A percentile compares a stretch with the other conserved stretches of the same genome.
Evolutionary conservation across 169 alveolate genomes (phyloP).

Genomic region (Pseudocohnilembus persalinus): DNA sequence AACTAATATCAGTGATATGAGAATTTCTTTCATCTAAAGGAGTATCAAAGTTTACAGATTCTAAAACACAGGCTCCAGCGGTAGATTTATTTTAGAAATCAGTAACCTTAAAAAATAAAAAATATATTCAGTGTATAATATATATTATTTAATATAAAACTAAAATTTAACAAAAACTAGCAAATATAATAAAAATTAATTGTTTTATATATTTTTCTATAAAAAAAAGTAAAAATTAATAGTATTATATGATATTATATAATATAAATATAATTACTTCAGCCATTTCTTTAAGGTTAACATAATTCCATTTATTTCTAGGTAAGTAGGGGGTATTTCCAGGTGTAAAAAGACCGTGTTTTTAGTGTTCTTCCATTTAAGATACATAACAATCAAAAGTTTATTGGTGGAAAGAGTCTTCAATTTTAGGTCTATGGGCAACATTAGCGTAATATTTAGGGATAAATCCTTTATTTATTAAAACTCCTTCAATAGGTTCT

Average conservation of each 20-base stretch:
- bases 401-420: not conserved
- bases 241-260: no score
- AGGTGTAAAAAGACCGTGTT: not conserved
- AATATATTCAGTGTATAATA: no score
- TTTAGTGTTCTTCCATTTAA: not conserved
- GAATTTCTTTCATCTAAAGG: not conserved
- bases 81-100: not conserved
- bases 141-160: no score
- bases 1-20: not conserved
- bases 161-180: no score
- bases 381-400: not conserved
- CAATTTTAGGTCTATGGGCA: not conserved
- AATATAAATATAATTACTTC: not conserved
- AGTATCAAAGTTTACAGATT: not conserved
- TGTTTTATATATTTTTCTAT: no score
- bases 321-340: not conserved
- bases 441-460: not conserved
- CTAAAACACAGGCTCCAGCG: not conserved
- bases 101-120: not conserved
- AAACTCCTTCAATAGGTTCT: not conserved
- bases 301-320: not conserved
- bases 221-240: no score
- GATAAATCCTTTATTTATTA: not conserved
- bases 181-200: no score
- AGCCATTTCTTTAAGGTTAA: not conserved